Evolutionary conservation across 345 rosid genomes (phyloP).

Genomic region (Bruguiera gymnorhiza): DNA sequence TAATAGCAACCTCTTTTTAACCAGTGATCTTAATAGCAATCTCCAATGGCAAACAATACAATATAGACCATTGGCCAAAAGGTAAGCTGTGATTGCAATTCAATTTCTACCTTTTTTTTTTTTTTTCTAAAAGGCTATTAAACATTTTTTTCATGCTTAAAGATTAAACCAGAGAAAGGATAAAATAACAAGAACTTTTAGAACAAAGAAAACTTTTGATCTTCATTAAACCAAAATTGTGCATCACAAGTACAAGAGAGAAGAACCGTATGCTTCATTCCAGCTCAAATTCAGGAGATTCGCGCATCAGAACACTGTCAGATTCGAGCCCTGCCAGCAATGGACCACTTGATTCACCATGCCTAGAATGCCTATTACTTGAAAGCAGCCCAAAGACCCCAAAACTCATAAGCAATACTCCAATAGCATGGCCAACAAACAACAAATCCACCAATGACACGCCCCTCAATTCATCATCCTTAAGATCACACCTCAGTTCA

Average conservation of each 20-base stretch:
- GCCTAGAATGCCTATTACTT: slow-evolving; percentile 31
- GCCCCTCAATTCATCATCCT: slow-evolving; percentile 52
- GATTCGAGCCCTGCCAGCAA: slow-evolving; percentile 40
- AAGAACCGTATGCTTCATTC: slow-evolving; percentile 24
- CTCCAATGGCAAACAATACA: too few species aligned
- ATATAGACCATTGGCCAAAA: too few species aligned
- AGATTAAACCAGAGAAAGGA: too few species aligned
- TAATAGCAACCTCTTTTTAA: too few species aligned
- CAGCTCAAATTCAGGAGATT: slow-evolving; percentile 38
- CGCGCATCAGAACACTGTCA: slow-evolving; percentile 21
- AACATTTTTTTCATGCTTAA: not conserved
- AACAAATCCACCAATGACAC: slow-evolving; percentile 50
- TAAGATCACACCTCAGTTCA: slow-evolving; percentile 47
- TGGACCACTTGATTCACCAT: slow-evolving; percentile 41
- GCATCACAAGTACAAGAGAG: slow-evolving; percentile 7
- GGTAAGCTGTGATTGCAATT: too few species aligned
- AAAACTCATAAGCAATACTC: slow-evolving; percentile 33
- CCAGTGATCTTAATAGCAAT: too few species aligned
- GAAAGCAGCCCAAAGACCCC: slow-evolving; percentile 36
- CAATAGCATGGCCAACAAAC: slow-evolving; percentile 48
- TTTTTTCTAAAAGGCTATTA: not conserved
- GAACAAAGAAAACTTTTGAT: slow-evolving; percentile 4
- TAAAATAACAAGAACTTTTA: not conserved
- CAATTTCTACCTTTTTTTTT: too few species aligned
- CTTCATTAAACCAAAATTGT: slow-evolving; percentile 16